Conservation (phyloP, 148 eudicot genomes). For the Pharnaceum exiguum region DNA sequence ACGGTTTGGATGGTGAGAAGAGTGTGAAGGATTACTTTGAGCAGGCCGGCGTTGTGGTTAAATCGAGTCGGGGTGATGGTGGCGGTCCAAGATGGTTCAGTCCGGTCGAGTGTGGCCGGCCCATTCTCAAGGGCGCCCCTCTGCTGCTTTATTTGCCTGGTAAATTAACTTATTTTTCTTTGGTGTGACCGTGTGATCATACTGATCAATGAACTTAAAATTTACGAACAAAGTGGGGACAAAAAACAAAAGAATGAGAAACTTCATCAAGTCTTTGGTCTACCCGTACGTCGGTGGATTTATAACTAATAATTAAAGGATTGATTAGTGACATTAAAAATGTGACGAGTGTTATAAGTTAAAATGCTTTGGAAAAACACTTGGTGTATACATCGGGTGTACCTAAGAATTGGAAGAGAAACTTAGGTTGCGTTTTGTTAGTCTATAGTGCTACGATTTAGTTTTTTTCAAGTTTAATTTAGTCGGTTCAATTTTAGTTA, state of each 20-base stretch:
- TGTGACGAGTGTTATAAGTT: no score
- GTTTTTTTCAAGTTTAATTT: no score
- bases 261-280: not conserved
- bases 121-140: constrained; percentile 35
- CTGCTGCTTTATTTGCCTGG: constrained; percentile 64
- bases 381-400: no score
- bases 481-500: no score
- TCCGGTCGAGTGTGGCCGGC: constrained; percentile 41
- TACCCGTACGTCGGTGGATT: no score
- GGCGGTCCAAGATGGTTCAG: constrained; percentile 70
- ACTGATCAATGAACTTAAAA: not conserved
- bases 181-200: not conserved
- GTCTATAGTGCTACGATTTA: no score
- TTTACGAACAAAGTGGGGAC: not conserved
- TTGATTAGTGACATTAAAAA: no score
- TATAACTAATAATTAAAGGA: no score
- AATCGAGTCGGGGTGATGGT: constrained; percentile 26
- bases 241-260: not conserved
- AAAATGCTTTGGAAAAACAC: no score
- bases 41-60: constrained; percentile 24
- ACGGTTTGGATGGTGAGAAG: not conserved
- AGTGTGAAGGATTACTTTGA: constrained; percentile 39
- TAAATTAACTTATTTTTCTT: not conserved
- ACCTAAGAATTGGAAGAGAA: no score
- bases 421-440: no score